Conservation (phyloP, 1,139 yeast genomes). For the Yamadazyma songkhlaensis region DNA sequence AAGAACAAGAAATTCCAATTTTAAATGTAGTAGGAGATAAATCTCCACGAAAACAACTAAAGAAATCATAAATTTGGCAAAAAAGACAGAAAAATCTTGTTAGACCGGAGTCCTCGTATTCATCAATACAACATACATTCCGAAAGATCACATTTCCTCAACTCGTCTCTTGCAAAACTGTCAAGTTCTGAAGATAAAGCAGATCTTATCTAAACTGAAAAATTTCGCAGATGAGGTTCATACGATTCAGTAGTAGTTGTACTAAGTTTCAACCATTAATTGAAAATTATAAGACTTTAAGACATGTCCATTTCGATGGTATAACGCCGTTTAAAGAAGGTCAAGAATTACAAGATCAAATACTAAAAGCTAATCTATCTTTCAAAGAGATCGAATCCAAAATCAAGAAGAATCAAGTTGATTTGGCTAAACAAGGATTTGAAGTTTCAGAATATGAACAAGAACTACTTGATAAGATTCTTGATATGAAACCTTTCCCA, state of each 20-base stretch:
- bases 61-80: too few relatives aligned
- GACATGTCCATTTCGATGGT: slow-evolving; percentile 64
- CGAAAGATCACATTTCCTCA: too few relatives aligned
- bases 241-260: slow-evolving; percentile 9
- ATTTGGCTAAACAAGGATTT: slow-evolving; percentile 38
- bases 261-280: slow-evolving; percentile 28
- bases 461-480: slow-evolving; percentile 39
- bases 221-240: background rate
- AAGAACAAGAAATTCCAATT: too few relatives aligned
- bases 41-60: too few relatives aligned
- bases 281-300: slow-evolving; percentile 38
- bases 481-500: slow-evolving; percentile 58
- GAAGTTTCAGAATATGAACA: slow-evolving; percentile 46
- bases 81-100: too few relatives aligned
- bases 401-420: slow-evolving; percentile 37
- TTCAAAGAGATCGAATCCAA: slow-evolving; percentile 54
- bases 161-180: too few relatives aligned
- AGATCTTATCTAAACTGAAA: too few relatives aligned
- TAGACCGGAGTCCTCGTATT: too few relatives aligned
- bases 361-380: slow-evolving; percentile 62
- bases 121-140: too few relatives aligned
- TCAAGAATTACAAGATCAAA: slow-evolving; percentile 55
- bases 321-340: slow-evolving; percentile 58
- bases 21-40: too few relatives aligned
- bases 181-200: too few relatives aligned